Conservation (phyloP, 331 rosid genomes). For the Cydonia oblonga region DNA sequence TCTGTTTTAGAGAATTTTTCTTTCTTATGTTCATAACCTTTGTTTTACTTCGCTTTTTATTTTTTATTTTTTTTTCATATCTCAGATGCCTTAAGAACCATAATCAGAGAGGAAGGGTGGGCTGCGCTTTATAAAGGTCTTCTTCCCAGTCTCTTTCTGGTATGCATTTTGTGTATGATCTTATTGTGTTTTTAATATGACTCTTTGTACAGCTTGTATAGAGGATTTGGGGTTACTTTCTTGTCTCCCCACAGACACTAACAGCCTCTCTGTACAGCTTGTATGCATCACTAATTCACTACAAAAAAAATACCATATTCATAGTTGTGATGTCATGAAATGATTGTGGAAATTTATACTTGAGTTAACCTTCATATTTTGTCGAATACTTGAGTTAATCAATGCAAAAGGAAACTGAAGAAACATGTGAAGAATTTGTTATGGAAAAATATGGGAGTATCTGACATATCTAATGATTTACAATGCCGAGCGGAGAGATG, state of each 20-base stretch:
- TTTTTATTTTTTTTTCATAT: slow-evolving; percentile 9
- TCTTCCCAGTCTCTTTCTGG: slow-evolving; percentile 72
- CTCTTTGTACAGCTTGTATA: not conserved
- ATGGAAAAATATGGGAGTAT: not conserved
- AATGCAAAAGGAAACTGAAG: not conserved
- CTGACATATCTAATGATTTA: not conserved
- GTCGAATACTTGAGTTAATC: not conserved
- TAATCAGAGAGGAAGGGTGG: slow-evolving; percentile 78
- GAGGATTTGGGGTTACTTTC: not conserved
- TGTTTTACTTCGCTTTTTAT: not conserved
- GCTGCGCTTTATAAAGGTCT: slow-evolving; percentile 66
- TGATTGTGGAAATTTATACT: not conserved
- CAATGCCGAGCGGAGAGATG: not conserved
- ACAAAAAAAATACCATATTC: not conserved
- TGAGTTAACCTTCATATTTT: not conserved
- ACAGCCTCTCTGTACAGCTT: too few relatives aligned
- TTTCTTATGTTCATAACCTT: not conserved
- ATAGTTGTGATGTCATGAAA: not conserved
- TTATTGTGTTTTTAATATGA: not conserved
- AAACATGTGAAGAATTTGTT: not conserved
- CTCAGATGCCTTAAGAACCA: slow-evolving; percentile 84
- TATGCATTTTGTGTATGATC: slow-evolving; percentile 24
- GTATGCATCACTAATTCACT: not conserved
- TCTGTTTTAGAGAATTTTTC: not conserved
- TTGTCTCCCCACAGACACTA: not conserved